Evolutionary conservation across 176 grass and related monocot species (phyloP), one percentile per base, ranked within the genome.

Genomic region (Juncus effusus): DNA sequence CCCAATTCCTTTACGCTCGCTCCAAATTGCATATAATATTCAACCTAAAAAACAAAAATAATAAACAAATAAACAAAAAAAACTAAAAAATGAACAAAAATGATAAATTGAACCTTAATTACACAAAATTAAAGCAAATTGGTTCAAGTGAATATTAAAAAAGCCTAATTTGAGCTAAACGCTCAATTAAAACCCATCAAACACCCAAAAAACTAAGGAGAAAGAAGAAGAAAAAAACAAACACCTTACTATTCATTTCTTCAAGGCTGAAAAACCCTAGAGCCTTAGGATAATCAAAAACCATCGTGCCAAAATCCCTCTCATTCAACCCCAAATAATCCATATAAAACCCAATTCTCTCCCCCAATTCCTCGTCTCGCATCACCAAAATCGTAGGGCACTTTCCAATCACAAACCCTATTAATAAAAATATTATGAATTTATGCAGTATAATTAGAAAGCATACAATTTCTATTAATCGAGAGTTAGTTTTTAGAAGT

Each of bases 181-280:
- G 37, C 64, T 36, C 36, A 47, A 52, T 28, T 3, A 40, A 52
- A 52, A 52, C 49, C 12, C 3, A 39, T 10, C 10, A 12, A 7
- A 35, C 6, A 71, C 13, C 3, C 56, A 65, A 83, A 70, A 19
- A 53, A 10, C 16, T 19, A 79, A 37, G 42, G 4, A 77, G 55
- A n/a, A 63, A 70, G 36, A 75, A 44, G 71, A 67, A 73, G 74
- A 67, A 59, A 14, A 75, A 28, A 59, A 42, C 51, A 84, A 89
- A 78, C 85, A 97, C 93, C 93, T 97, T 97, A 89, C 74, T 92
- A 70, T 83, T 85, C 88, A 92, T 97, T 39, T 97, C 93, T 81
- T 97, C 78, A 37, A 89, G 64, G 69, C 93, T 97, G 15, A 79
- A 80, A 78, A 78, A 92, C 11, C 93, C 88, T 65, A 97, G 75